phyloP scores from a whole-genome alignment of 2,329 filamentous ascomycete species.

The Orbilia brochopaga region DNA sequence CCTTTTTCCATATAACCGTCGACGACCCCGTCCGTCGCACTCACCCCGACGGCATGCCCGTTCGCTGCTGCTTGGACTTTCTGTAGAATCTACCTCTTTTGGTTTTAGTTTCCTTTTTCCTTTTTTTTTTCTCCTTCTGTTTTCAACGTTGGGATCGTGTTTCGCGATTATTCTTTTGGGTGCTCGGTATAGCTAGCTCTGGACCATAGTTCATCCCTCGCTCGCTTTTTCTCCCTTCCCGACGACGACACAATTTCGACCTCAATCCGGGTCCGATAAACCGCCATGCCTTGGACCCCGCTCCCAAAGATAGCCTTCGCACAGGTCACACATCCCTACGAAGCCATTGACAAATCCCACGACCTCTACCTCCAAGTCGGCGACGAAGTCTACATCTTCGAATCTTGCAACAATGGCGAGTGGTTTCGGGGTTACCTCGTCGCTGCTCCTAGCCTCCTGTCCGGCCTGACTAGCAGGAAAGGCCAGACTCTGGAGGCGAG shows the following conservation, averaged over 20 bases:
- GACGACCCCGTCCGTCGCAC: slow-evolving; percentile 9
- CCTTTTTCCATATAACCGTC: slow-evolving; percentile 1
- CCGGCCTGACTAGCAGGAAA: slow-evolving; percentile 86
- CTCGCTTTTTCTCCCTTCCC: not conserved
- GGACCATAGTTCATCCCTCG: slow-evolving; percentile 8
- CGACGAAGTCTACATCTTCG: slow-evolving; percentile 98
- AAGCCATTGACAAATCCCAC: slow-evolving; percentile 75
- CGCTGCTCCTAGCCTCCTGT: slow-evolving; percentile 87
- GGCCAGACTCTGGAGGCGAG: slow-evolving; percentile 93
- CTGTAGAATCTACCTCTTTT: slow-evolving; percentile 32
- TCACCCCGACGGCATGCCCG: slow-evolving; percentile 33
- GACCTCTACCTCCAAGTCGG: slow-evolving; percentile 96
- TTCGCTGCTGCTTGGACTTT: slow-evolving; percentile 29
- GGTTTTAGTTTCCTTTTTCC: slow-evolving; percentile 7
- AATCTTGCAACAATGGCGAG: slow-evolving; percentile 80
- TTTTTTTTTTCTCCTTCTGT: not conserved
- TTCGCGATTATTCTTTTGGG: slow-evolving; percentile 12
- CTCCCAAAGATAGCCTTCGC: slow-evolving; percentile 97
- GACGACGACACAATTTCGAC: slow-evolving; percentile 14
- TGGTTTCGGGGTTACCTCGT: slow-evolving; percentile 97
- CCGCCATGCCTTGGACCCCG: slow-evolving; percentile 89
- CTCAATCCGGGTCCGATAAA: slow-evolving; percentile 54
- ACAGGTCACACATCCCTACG: slow-evolving; percentile 92
- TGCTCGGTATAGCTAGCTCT: slow-evolving; percentile 4
- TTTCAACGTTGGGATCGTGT: not conserved